Percentiles rank a stretch among this genome's conserved stretches.
Conservation (phyloP, 257 asterid genomes). For the Lavandula angustifolia region DNA sequence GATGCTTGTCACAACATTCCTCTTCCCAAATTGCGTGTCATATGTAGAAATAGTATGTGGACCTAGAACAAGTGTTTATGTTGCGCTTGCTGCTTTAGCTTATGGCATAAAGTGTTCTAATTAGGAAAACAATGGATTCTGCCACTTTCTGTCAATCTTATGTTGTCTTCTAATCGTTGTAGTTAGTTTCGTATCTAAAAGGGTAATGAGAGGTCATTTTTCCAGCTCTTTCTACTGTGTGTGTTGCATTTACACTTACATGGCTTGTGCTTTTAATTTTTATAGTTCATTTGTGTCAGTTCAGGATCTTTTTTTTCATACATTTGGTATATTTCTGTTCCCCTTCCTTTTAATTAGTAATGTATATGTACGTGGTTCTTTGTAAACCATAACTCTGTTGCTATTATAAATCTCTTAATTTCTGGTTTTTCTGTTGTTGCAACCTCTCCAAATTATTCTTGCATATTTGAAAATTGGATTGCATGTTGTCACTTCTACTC, state of each 20-base stretch:
- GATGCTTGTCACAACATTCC: background rate
- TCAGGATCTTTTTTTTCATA: background rate
- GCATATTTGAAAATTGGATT: background rate
- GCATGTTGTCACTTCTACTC: background rate
- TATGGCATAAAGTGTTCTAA: background rate
- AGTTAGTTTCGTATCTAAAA: background rate
- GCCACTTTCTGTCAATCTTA: background rate
- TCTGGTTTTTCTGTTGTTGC: background rate
- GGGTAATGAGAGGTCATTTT: background rate
- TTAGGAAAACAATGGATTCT: background rate
- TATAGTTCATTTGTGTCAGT: background rate
- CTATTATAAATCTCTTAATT: background rate
- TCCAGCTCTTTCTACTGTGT: background rate
- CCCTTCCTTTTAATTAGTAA: background rate
- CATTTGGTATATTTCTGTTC: background rate
- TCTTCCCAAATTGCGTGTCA: background rate
- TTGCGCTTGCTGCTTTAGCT: background rate
- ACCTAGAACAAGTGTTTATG: background rate
- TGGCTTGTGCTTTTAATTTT: background rate
- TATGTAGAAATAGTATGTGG: background rate
- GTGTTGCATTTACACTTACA: background rate
- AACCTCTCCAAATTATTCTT: background rate
- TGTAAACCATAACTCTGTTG: background rate
- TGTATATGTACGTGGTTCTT: background rate
- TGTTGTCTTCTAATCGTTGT: background rate